Evolutionary conservation across 192 early-diverging fungal genomes (phyloP).

Genomic region (Rhizophagus clarus): DNA sequence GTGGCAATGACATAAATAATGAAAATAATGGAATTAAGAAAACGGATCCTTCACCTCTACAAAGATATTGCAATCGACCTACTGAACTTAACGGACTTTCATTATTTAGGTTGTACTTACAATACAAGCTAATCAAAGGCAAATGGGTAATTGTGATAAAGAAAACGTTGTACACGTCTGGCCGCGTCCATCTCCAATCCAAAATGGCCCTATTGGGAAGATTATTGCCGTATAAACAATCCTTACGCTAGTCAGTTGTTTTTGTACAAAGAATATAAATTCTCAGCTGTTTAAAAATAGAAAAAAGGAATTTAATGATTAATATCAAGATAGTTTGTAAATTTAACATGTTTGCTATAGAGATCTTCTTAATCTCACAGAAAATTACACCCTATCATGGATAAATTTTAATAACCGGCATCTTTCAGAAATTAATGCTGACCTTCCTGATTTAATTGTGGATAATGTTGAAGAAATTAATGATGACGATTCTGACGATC

Average conservation of each 20-base stretch:
- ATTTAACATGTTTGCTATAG: neutral
- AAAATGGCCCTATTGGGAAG: neutral
- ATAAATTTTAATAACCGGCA: neutral
- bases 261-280: no score
- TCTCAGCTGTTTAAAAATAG: no score
- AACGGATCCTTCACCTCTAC: neutral
- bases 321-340: no score
- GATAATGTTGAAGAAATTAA: neutral
- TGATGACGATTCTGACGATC: neutral
- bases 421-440: slow-evolving; percentile 3
- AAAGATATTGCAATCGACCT: slow-evolving; percentile 12
- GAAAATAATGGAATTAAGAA: neutral
- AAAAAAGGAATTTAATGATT: no score
- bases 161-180: slow-evolving; percentile 5
- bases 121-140: neutral
- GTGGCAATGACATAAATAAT: no score
- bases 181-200: neutral
- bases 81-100: neutral
- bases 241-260: neutral
- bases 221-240: neutral
- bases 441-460: neutral
- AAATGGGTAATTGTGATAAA: neutral
- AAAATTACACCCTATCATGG: neutral
- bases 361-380: neutral
- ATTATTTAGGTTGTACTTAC: neutral